Conservation (phyloP, 176 grass and related monocot species). For the Urochloa ruziziensis region DNA sequence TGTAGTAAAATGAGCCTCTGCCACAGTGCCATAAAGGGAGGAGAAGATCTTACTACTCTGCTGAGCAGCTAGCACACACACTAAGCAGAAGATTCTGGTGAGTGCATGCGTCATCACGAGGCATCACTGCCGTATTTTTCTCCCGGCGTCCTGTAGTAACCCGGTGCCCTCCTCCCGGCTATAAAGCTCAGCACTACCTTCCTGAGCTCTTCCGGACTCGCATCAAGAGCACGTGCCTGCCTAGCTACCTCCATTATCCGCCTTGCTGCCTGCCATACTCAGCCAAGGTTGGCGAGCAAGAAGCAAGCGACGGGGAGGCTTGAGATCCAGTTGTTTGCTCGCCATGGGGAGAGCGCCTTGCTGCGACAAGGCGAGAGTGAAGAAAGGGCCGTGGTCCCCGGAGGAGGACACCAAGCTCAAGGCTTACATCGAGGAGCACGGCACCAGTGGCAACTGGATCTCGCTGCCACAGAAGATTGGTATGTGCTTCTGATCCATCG, state of each 20-base stretch:
- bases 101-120: no score
- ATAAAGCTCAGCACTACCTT: conserved; percentile 63
- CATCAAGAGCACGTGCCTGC: no score
- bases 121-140: conserved; percentile 43
- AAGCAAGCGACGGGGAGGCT: no score
- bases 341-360: conserved; percentile 91
- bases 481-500: conserved; percentile 12
- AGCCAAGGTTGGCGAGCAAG: neutral
- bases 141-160: no score
- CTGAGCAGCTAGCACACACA: no score
- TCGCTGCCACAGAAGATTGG: conserved; percentile 95
- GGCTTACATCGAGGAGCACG: conserved; percentile 86
- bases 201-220: conserved; percentile 46
- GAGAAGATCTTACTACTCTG: no score
- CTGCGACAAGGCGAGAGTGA: conserved; percentile 98
- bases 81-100: no score
- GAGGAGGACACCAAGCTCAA: conserved; percentile 95
- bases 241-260: no score
- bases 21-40: no score
- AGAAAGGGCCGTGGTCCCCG: conserved; percentile 95
- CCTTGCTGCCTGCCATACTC: neutral
- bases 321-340: no score
- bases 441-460: conserved; percentile 93
- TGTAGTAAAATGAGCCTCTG: no score
- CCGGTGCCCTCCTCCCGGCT: conserved; percentile 45